A percentile compares a stretch with the other conserved stretches of the same genome.
Evolutionary conservation across 257 asterid species (phyloP).

Genomic region (Verbascum thapsus): DNA sequence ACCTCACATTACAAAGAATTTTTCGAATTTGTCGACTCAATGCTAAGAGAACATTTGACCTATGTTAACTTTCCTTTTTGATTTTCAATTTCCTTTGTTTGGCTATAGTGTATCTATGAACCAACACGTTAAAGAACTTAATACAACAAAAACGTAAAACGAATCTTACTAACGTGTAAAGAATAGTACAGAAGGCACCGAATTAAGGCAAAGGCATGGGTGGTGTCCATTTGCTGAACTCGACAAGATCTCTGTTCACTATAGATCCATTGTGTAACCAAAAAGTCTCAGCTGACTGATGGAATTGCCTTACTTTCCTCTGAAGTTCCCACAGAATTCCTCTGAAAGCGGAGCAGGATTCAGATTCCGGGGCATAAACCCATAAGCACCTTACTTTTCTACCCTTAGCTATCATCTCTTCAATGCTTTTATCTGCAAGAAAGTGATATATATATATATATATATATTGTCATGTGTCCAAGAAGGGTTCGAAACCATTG

Average conservation of each 20-base stretch:
- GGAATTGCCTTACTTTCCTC: conserved; percentile 87
- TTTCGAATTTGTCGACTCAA: too few relatives aligned
- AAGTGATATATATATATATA: conserved; percentile 7
- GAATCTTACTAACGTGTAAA: neutral
- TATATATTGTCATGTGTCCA: neutral
- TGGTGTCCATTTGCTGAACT: conserved; percentile 74
- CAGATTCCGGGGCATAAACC: conserved; percentile 72
- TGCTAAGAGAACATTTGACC: too few relatives aligned
- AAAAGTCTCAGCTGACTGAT: conserved; percentile 86
- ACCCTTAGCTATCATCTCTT: conserved; percentile 78
- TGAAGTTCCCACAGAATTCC: conserved; percentile 90
- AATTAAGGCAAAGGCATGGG: conserved; percentile 79
- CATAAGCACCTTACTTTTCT: conserved; percentile 77
- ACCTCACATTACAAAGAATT: too few relatives aligned
- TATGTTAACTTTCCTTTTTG: too few relatives aligned
- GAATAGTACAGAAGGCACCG: conserved; percentile 18
- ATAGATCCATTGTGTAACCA: conserved; percentile 89
- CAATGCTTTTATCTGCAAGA: conserved; percentile 62
- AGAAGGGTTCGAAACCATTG: too few relatives aligned
- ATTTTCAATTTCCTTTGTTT: too few relatives aligned
- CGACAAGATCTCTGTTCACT: conserved; percentile 69
- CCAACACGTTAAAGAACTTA: too few relatives aligned
- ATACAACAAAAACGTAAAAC: too few relatives aligned
- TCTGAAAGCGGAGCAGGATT: conserved; percentile 79
- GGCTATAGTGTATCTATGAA: too few relatives aligned